Percentiles rank a stretch among this genome's conserved stretches.
phyloP scores from a whole-genome alignment of 2,329 filamentous ascomycete species.

The Botrytis fragariae region DNA sequence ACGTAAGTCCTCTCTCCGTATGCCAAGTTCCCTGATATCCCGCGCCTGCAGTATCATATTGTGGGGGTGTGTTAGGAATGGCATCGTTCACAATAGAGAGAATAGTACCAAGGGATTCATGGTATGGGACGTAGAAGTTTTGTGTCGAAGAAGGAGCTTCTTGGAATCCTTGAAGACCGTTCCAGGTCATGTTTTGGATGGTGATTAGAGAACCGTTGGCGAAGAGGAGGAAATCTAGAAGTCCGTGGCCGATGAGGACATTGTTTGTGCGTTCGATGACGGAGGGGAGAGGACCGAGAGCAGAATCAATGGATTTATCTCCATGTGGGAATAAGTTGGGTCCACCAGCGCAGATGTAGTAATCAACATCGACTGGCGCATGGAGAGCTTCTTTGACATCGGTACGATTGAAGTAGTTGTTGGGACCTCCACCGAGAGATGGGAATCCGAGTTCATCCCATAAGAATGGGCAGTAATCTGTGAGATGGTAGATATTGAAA shows the following conservation, averaged over 20 bases:
- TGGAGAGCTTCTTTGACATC: conserved; percentile 61
- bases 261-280: conserved; percentile 61
- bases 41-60: conserved; percentile 33
- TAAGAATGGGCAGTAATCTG: conserved; percentile 44
- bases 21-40: conserved; percentile 49
- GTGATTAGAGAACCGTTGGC: conserved; percentile 61
- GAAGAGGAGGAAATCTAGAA: conserved; percentile 60
- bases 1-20: conserved; percentile 63
- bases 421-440: conserved; percentile 53
- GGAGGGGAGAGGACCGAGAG: conserved; percentile 52
- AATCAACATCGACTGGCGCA: conserved; percentile 48
- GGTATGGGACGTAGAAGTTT: conserved; percentile 36
- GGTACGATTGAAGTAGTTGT: conserved; percentile 60
- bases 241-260: conserved; percentile 60
- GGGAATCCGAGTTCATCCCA: conserved; percentile 36
- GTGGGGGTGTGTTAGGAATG: conserved; percentile 21
- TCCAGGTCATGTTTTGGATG: conserved; percentile 73
- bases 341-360: conserved; percentile 51
- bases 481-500: conserved; percentile 63
- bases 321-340: conserved; percentile 46
- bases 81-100: conserved; percentile 25
- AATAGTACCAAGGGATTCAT: conserved; percentile 55
- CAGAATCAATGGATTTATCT: conserved; percentile 49
- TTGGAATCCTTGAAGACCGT: conserved; percentile 62
- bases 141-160: conserved; percentile 24